A percentile compares a stretch with the other conserved stretches of the same genome.
Evolutionary conservation across 148 eudicot genomes (phyloP).

Genomic region (Bassia scoparia): DNA sequence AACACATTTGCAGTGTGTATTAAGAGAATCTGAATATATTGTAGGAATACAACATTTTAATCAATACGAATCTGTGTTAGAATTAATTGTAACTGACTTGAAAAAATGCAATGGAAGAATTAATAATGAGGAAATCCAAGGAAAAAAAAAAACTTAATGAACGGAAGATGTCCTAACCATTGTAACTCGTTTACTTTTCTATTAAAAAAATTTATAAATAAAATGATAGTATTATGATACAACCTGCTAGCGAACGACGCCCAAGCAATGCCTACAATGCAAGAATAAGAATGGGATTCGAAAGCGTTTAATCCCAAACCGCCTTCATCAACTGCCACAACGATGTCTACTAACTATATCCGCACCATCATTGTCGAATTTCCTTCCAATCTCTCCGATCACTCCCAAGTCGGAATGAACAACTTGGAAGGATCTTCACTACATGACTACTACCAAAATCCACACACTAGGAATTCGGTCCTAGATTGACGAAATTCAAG

Average conservation of each 20-base stretch:
- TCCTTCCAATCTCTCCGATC: constrained; percentile 40
- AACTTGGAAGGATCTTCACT: constrained; percentile 7
- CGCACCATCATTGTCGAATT: neutral
- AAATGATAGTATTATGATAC: no score
- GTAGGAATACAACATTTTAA: no score
- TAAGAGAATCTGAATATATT: no score
- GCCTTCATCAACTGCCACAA: constrained; percentile 49
- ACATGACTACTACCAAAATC: neutral
- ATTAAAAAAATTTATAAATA: no score
- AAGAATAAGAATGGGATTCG: constrained; percentile 69
- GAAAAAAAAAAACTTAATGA: no score
- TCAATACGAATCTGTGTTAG: no score
- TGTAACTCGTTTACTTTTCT: no score
- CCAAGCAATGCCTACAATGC: constrained; percentile 70
- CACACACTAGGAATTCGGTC: constrained; percentile 22
- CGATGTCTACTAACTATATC: constrained; percentile 19
- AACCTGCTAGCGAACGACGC: constrained; percentile 65
- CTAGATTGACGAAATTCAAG: constrained; percentile 52
- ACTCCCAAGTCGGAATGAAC: constrained; percentile 7
- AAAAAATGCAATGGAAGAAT: no score
- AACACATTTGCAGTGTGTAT: no score
- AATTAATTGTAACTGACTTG: no score
- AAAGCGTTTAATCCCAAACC: constrained; percentile 49
- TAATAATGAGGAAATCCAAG: no score
- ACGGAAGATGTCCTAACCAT: no score